Base-by-base conservation (phyloP, 2,329 filamentous ascomycete species). In the Rachicladosporium sp. region DNA sequence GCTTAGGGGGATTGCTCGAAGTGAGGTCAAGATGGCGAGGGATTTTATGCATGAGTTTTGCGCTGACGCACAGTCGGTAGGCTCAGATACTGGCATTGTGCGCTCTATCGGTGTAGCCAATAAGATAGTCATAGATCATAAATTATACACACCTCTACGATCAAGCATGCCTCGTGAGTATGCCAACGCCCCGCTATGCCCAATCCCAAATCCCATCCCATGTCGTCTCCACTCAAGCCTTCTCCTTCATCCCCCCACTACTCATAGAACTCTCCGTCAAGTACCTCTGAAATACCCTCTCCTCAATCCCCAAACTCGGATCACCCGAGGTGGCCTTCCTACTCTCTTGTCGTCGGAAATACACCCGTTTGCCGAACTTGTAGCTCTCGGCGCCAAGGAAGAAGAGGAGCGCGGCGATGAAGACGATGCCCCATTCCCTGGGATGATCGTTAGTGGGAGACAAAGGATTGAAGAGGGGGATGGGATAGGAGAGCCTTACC, bases 381-480 rank as follows among this genome's bases (percentile, higher is more conserved):
- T 76, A 83, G 0, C 60, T 39, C 56, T 83, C 79, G 0, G 74
- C 66, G 0, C 76, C 76, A 0, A 64, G 49, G 50, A 82, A 71
- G 60, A 82, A 83, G 4, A 81, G 50, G 0, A 69, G 55, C 0
- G 71, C 66, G 21, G 70, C 69, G 21, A 77, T 60, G 42, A 82
- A 71, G 2, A 80, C 72, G 29, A 82, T 67, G 0, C 65, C 74
- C 78, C 76, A 82, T 54, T 81, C 78, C 42, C 39, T 41, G 23
- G 19, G 6, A 8, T 6, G 11, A 10, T 10, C 13, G 35, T 41
- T 41, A 41, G 39, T 23, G 6, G 3, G 8, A 21, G 19, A 30
- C 12, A 6, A 11, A n/a, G 9, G 11, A 21, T 38, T 10, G 13
- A 12, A 6, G 10, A 13, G 10, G 1, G 31, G 9, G 31, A n/a